Percentiles rank a stretch among this genome's conserved stretches.
phyloP scores from a whole-genome alignment of 1,139 yeast genomes.

The Saccharomycopsis crataegensis region DNA sequence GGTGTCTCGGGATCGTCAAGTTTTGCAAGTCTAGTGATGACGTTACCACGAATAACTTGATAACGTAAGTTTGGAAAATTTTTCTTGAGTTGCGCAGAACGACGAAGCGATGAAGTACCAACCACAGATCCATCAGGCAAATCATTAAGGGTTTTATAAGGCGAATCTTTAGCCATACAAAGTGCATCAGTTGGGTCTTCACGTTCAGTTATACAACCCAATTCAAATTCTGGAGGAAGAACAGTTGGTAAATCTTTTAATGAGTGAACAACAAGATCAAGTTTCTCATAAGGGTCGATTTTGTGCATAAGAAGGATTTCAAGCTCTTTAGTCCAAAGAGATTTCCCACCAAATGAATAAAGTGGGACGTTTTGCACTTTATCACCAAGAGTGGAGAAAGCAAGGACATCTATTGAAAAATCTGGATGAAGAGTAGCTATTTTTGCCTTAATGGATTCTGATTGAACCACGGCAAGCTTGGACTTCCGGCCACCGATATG shows the following conservation, averaged over 20 bases:
- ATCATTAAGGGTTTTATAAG: slow-evolving; percentile 57
- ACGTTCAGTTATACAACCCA: slow-evolving; percentile 81
- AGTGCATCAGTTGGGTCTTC: slow-evolving; percentile 93
- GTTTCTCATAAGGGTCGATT: slow-evolving; percentile 55
- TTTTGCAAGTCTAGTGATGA: slow-evolving; percentile 74
- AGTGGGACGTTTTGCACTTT: slow-evolving; percentile 77
- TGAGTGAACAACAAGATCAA: slow-evolving; percentile 90
- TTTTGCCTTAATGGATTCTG: slow-evolving; percentile 59
- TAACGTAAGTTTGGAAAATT: slow-evolving; percentile 49
- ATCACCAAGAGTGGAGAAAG: slow-evolving; percentile 85
- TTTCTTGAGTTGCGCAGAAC: slow-evolving; percentile 72
- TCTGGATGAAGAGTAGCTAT: slow-evolving; percentile 58
- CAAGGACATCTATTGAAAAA: slow-evolving; percentile 60
- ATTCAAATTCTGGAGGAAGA: slow-evolving; percentile 80
- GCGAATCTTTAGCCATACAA: slow-evolving; percentile 65
- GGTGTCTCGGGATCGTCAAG: slow-evolving; percentile 64
- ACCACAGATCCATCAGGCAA: slow-evolving; percentile 82
- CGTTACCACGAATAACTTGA: slow-evolving; percentile 83
- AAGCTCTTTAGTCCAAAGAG: slow-evolving; percentile 92
- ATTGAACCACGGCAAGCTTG: slow-evolving; percentile 77
- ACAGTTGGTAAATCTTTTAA: slow-evolving; percentile 93
- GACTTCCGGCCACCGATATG: slow-evolving; percentile 86
- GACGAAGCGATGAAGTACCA: slow-evolving; percentile 89
- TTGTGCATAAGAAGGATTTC: slow-evolving; percentile 66
- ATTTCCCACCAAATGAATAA: slow-evolving; percentile 92